A percentile compares a stretch with the other conserved stretches of the same genome.
phyloP scores from a whole-genome alignment of 768 basidiomycete genomes.

The Psilocybe cubensis region DNA sequence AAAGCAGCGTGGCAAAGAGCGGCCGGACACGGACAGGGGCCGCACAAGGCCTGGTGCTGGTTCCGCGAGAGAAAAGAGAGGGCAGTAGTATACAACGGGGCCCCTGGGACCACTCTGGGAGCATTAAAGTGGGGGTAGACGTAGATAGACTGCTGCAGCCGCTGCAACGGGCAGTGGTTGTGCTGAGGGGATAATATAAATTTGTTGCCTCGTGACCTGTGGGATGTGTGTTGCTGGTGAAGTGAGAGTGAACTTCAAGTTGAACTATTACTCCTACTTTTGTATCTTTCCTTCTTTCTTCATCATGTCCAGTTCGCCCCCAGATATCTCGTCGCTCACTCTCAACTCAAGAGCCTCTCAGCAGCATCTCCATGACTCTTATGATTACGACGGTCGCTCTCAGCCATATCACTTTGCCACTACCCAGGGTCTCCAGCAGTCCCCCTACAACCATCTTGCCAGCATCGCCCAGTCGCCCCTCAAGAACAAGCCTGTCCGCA shows the following conservation, averaged over 20 bases:
- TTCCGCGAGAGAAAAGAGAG: constrained; percentile 2
- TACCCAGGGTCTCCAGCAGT: constrained; percentile 56
- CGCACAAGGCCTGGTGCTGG: constrained; percentile 7
- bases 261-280: no score
- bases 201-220: constrained; percentile 5
- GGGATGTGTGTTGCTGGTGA: no score
- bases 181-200: constrained; percentile 25
- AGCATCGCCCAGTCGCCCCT: constrained; percentile 66
- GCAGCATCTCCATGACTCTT: constrained; percentile 86
- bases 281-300: constrained; percentile 31
- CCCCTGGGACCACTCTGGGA: constrained; percentile 63
- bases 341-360: constrained; percentile 62
- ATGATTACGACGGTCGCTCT: constrained; percentile 78
- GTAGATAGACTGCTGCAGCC: constrained; percentile 49
- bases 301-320: constrained; percentile 82
- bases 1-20: constrained; percentile 8
- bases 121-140: constrained; percentile 45
- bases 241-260: no score
- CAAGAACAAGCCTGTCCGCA: constrained; percentile 74
- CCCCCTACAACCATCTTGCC: constrained; percentile 60
- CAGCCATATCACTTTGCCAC: constrained; percentile 78
- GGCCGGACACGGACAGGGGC: constrained; percentile 21
- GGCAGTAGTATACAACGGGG: constrained; percentile 39
- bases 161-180: constrained; percentile 45
- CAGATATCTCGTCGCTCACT: constrained; percentile 79